Evolutionary conservation across 768 basidiomycete genomes (phyloP).

Genomic region (Termitomyces sp.): DNA sequence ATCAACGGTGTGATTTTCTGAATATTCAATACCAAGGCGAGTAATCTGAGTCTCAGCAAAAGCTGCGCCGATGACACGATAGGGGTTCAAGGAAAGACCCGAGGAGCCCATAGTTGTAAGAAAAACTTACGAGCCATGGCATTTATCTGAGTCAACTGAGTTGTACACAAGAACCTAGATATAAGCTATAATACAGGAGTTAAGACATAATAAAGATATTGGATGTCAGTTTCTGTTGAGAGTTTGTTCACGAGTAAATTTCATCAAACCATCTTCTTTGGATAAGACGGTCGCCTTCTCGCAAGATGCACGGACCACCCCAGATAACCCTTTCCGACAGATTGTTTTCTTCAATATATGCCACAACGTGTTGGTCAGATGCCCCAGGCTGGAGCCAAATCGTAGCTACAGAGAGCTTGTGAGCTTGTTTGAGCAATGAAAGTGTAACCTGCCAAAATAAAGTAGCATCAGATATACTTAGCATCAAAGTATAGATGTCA

Average conservation of each 20-base stretch:
- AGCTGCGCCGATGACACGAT: too few relatives aligned
- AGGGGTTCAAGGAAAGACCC: not conserved
- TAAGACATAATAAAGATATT: conserved; percentile 5
- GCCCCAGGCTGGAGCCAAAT: conserved; percentile 16
- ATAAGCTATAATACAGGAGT: not conserved
- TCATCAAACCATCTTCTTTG: conserved; percentile 15
- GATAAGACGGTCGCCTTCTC: conserved; percentile 13
- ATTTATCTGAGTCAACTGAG: not conserved
- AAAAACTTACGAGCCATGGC: not conserved
- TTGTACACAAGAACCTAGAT: not conserved
- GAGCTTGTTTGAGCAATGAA: conserved; percentile 17
- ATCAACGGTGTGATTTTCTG: not conserved
- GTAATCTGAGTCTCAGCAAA: not conserved
- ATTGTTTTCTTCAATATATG: conserved; percentile 12
- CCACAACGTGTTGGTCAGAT: conserved; percentile 9
- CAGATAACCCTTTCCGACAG: conserved; percentile 12
- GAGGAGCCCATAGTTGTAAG: not conserved
- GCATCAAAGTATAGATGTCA: conserved; percentile 6
- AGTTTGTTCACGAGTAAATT: conserved; percentile 3
- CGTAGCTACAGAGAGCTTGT: conserved; percentile 10
- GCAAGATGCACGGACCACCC: conserved; percentile 17
- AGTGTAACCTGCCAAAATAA: conserved; percentile 13
- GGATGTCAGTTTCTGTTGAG: not conserved
- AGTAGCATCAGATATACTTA: conserved; percentile 5
- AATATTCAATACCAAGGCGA: not conserved